A percentile compares a stretch with the other conserved stretches of the same genome.
These are phyloP conservation scores for Fusarium papillatum DNA, from an alignment of 2,329 filamentous ascomycete species.

Conservation along the genomic window DNA sequence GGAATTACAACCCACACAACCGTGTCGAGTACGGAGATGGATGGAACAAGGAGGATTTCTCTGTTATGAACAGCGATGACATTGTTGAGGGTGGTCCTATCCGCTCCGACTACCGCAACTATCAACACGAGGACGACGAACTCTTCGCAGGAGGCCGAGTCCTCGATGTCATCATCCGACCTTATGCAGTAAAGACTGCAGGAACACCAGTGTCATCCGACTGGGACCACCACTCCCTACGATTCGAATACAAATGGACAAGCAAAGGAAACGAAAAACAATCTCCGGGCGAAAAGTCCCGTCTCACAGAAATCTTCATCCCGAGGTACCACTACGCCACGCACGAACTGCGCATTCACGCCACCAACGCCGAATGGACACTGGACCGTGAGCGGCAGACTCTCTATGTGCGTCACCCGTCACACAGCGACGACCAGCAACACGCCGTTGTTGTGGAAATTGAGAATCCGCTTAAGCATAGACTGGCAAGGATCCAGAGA, in stretches of 20 bases:
- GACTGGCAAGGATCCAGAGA: slow-evolving; percentile 26
- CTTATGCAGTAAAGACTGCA: slow-evolving; percentile 56
- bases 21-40: slow-evolving; percentile 54
- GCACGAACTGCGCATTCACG: slow-evolving; percentile 43
- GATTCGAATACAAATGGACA: slow-evolving; percentile 52
- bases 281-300: slow-evolving; percentile 30
- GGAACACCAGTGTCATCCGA: slow-evolving; percentile 50
- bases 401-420: slow-evolving; percentile 42
- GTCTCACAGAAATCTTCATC: slow-evolving; percentile 54
- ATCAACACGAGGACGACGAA: slow-evolving; percentile 48
- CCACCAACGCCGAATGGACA: slow-evolving; percentile 49
- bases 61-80: slow-evolving; percentile 53
- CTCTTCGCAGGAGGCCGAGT: slow-evolving; percentile 54
- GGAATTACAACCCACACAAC: slow-evolving; percentile 57
- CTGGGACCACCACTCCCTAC: slow-evolving; percentile 51
- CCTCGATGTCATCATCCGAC: slow-evolving; percentile 55
- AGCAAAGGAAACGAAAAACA: slow-evolving; percentile 28
- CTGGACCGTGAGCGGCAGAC: slow-evolving; percentile 47
- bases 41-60: slow-evolving; percentile 60
- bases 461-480: slow-evolving; percentile 36
- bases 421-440: slow-evolving; percentile 14
- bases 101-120: slow-evolving; percentile 50
- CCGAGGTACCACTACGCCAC: slow-evolving; percentile 54
- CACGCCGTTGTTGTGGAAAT: slow-evolving; percentile 44
- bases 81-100: slow-evolving; percentile 43